Percentiles rank a stretch among this genome's conserved stretches.
Conservation (phyloP, 2,329 filamentous ascomycete genomes). For the Cladosporium sp. region DNA sequence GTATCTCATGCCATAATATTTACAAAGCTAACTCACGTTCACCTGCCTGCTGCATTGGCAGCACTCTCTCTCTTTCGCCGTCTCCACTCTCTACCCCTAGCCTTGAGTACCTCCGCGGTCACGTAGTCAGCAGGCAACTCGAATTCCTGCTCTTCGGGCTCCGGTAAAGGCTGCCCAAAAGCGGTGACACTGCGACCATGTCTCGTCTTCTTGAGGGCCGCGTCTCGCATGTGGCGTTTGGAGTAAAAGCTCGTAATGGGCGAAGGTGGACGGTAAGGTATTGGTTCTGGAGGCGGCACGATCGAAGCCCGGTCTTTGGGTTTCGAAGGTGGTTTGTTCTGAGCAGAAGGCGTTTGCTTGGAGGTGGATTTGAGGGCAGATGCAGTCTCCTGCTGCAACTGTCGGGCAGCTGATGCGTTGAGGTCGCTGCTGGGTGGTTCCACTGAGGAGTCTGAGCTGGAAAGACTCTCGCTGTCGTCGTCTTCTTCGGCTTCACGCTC, state of each 20-base stretch:
- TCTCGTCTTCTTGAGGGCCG: slow-evolving; percentile 71
- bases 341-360: slow-evolving; percentile 30
- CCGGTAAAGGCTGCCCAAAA: slow-evolving; percentile 80
- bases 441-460: slow-evolving; percentile 31
- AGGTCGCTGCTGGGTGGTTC: slow-evolving; percentile 68
- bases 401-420: slow-evolving; percentile 70
- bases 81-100: slow-evolving; percentile 63
- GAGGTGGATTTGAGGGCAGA: slow-evolving; percentile 46
- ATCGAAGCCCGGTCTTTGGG: slow-evolving; percentile 17
- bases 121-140: slow-evolving; percentile 66
- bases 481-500: slow-evolving; percentile 49
- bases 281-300: slow-evolving; percentile 42
- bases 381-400: slow-evolving; percentile 71
- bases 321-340: slow-evolving; percentile 32
- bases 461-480: slow-evolving; percentile 29
- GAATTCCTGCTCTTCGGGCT: slow-evolving; percentile 71
- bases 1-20: not conserved
- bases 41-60: slow-evolving; percentile 9
- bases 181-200: slow-evolving; percentile 71
- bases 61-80: slow-evolving; percentile 57
- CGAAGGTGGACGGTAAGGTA: slow-evolving; percentile 48
- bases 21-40: not conserved
- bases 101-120: slow-evolving; percentile 51
- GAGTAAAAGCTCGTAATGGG: slow-evolving; percentile 78
- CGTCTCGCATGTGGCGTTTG: slow-evolving; percentile 76